These are phyloP conservation scores for Betula pendula DNA, from an alignment of 306 rosid genomes.

Conservation along the genomic window DNA sequence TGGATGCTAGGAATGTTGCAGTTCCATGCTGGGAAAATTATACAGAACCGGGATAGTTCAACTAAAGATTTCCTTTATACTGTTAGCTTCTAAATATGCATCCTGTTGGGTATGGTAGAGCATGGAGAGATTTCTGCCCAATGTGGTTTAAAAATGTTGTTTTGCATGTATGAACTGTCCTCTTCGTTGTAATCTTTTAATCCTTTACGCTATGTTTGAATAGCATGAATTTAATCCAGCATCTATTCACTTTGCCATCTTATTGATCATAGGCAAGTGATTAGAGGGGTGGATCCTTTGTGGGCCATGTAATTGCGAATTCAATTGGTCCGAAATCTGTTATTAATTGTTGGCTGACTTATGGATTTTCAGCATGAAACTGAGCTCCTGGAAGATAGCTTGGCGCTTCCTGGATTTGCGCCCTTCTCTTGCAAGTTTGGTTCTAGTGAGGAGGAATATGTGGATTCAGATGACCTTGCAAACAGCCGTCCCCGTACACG, in stretches of 20 bases:
- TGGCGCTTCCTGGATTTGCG: slow-evolving; percentile 50
- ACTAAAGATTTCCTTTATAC: neutral
- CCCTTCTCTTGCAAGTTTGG: slow-evolving; percentile 47
- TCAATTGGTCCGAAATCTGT: neutral
- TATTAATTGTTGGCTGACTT: neutral
- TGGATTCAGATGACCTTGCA: slow-evolving; percentile 80
- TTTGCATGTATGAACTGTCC: neutral
- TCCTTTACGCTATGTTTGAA: neutral
- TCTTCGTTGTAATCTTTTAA: neutral
- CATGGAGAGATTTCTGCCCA: neutral
- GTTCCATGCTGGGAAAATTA: neutral
- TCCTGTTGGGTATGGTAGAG: neutral
- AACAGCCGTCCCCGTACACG: slow-evolving; percentile 59
- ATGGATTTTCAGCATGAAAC: slow-evolving; percentile 47
- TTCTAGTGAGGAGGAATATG: slow-evolving; percentile 69
- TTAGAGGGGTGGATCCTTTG: neutral
- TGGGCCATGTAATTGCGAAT: slow-evolving; percentile 6
- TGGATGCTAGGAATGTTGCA: neutral
- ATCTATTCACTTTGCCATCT: neutral
- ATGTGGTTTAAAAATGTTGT: neutral
- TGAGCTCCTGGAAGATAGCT: slow-evolving; percentile 60
- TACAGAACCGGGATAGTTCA: neutral
- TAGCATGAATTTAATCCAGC: neutral
- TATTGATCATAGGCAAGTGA: neutral
- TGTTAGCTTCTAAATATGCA: neutral